phyloP scores from a whole-genome alignment of 345 rosid species.

The Carallia brachiata region DNA sequence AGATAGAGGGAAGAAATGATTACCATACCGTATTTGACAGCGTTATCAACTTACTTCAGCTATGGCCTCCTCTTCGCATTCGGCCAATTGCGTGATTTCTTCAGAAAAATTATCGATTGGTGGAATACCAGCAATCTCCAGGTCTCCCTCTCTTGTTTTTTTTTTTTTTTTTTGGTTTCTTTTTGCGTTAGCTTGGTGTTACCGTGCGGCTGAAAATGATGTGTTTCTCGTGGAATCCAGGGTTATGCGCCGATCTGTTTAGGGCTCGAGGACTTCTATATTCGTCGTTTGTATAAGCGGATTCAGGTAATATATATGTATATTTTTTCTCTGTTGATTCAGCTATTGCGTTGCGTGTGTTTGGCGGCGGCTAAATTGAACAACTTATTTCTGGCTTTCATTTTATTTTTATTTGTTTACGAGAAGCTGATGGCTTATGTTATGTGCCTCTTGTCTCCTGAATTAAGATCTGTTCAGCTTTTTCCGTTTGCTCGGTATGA shows the following conservation, averaged over 20 bases:
- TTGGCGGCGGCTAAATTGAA: too few relatives aligned
- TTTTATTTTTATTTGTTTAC: background rate
- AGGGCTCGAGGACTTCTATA: constrained; percentile 89
- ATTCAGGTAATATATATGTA: constrained; percentile 67
- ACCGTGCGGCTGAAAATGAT: background rate
- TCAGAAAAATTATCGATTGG: constrained; percentile 63
- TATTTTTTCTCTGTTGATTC: background rate
- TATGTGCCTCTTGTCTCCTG: background rate
- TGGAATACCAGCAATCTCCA: constrained; percentile 53
- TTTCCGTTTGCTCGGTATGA: too few relatives aligned
- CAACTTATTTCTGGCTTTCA: too few relatives aligned
- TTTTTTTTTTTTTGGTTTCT: background rate
- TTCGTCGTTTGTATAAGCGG: constrained; percentile 74
- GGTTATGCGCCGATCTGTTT: constrained; percentile 94
- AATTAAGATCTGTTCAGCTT: too few relatives aligned
- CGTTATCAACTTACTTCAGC: constrained; percentile 73
- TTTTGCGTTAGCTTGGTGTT: too few relatives aligned
- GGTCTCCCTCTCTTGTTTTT: constrained; percentile 20
- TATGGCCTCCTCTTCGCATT: constrained; percentile 72
- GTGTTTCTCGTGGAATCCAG: constrained; percentile 22
- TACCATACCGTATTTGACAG: constrained; percentile 69
- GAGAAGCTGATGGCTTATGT: background rate
- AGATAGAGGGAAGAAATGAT: constrained; percentile 37
- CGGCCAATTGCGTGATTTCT: constrained; percentile 78
- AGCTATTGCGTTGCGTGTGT: background rate